phyloP scores from a whole-genome alignment of 2,329 filamentous ascomycete genomes.

The Aureobasidium mangrovei region DNA sequence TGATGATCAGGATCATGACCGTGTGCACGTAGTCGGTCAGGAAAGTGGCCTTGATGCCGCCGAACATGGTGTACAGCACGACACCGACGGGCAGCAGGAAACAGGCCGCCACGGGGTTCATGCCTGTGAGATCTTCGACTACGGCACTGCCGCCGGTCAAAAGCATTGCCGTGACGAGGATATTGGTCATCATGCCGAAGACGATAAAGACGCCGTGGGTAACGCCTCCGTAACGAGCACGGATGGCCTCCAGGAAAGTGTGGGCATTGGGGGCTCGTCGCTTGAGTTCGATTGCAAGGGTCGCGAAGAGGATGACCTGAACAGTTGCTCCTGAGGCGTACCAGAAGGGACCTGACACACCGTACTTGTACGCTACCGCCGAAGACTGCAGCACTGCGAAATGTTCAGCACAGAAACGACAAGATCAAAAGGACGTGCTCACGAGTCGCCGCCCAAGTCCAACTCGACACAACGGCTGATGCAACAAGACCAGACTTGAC shows the following conservation, averaged over 20 bases:
- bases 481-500: slow-evolving; percentile 85
- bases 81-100: slow-evolving; percentile 76
- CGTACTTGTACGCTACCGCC: slow-evolving; percentile 65
- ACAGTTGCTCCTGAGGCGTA: slow-evolving; percentile 65
- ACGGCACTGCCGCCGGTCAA: slow-evolving; percentile 77
- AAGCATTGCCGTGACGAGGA: slow-evolving; percentile 81
- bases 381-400: slow-evolving; percentile 54
- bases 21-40: slow-evolving; percentile 82
- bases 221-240: slow-evolving; percentile 63
- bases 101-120: slow-evolving; percentile 71
- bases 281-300: slow-evolving; percentile 83
- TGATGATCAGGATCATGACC: slow-evolving; percentile 73
- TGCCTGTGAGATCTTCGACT: slow-evolving; percentile 60
- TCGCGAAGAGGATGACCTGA: slow-evolving; percentile 83
- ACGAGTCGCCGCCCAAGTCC: slow-evolving; percentile 81
- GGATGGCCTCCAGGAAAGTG: slow-evolving; percentile 65
- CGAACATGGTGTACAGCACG: slow-evolving; percentile 65
- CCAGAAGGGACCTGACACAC: slow-evolving; percentile 58
- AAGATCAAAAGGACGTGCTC: slow-evolving; percentile 29
- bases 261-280: slow-evolving; percentile 80
- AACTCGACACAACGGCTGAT: slow-evolving; percentile 82
- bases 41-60: slow-evolving; percentile 79
- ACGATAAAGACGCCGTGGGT: slow-evolving; percentile 73
- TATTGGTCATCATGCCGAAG: slow-evolving; percentile 68
- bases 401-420: not conserved